phyloP scores from a whole-genome alignment of 495 filamentous ascomycete genomes.

The Penicillium bialowiezense region DNA sequence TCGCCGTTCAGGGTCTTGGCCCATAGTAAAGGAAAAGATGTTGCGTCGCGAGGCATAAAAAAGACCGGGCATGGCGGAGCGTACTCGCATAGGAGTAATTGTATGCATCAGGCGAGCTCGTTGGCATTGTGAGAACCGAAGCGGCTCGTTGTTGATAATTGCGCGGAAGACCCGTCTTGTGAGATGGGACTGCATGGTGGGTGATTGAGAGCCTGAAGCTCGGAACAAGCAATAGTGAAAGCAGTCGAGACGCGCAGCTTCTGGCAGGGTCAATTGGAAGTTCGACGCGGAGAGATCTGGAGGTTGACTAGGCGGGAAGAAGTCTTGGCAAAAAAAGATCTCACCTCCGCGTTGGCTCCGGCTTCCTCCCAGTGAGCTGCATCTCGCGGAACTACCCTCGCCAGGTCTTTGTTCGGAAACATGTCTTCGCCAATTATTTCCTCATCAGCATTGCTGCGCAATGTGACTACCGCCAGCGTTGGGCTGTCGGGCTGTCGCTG shows the following conservation, averaged over 20 bases:
- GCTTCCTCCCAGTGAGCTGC: neutral
- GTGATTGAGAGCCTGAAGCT: neutral
- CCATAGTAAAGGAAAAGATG: slow-evolving; percentile 34
- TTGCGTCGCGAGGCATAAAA: slow-evolving; percentile 28
- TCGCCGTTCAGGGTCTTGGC: slow-evolving; percentile 15
- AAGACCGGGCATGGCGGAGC: slow-evolving; percentile 11
- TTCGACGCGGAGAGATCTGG: slow-evolving; percentile 22
- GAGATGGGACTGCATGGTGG: slow-evolving; percentile 80
- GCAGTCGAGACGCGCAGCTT: neutral
- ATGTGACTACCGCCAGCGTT: slow-evolving; percentile 15
- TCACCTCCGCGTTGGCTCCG: slow-evolving; percentile 10
- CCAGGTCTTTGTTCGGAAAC: neutral
- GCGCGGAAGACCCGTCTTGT: slow-evolving; percentile 70
- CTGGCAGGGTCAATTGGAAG: no score
- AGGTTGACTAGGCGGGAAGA: slow-evolving; percentile 16
- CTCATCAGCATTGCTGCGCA: slow-evolving; percentile 30
- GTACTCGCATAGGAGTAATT: slow-evolving; percentile 26
- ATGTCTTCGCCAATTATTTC: slow-evolving; percentile 37
- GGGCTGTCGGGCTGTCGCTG: slow-evolving; percentile 34
- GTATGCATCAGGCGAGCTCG: slow-evolving; percentile 35
- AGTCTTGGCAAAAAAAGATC: slow-evolving; percentile 37
- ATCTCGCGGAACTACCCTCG: neutral
- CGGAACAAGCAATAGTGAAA: neutral
- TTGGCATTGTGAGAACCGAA: slow-evolving; percentile 45
- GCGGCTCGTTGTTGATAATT: slow-evolving; percentile 63